phyloP scores from a whole-genome alignment of 2,329 filamentous ascomycete genomes.

The Xylogone sp. region DNA sequence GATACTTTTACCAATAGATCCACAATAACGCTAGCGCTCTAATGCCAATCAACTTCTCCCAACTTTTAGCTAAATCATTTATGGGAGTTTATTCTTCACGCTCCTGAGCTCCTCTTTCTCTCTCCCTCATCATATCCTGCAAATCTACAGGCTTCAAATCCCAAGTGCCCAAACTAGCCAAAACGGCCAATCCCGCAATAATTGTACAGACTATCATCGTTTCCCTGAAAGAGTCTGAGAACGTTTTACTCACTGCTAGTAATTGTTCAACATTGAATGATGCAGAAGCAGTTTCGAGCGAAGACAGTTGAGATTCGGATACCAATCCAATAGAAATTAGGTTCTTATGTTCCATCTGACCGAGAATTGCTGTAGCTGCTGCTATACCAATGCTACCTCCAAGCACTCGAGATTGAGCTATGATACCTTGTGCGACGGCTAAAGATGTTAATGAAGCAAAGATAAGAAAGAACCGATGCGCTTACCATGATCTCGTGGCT shows the following conservation, averaged over 20 bases:
- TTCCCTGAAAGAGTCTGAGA: constrained; percentile 17
- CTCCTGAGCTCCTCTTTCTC: not conserved
- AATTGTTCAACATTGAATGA: constrained; percentile 10
- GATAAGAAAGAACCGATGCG: not conserved
- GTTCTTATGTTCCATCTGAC: constrained; percentile 5
- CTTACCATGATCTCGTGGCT: constrained; percentile 33
- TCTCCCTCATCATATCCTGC: not conserved
- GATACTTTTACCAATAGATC: too few species aligned
- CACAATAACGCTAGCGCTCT: too few species aligned
- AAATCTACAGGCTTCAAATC: not conserved
- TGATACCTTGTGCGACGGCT: constrained; percentile 55
- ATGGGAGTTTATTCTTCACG: too few species aligned
- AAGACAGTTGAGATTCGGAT: constrained; percentile 7
- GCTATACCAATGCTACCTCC: constrained; percentile 58
- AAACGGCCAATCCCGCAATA: constrained; percentile 8
- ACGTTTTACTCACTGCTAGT: constrained; percentile 11
- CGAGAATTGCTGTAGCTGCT: constrained; percentile 53
- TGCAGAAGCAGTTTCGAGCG: constrained; percentile 1
- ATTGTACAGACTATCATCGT: constrained; percentile 19
- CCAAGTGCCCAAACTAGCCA: constrained; percentile 9
- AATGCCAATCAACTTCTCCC: too few species aligned
- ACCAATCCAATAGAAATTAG: constrained; percentile 8
- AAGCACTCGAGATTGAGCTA: constrained; percentile 56
- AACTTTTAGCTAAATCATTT: too few species aligned
- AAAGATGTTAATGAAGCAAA: not conserved